Evolutionary conservation across 2,329 filamentous ascomycete genomes (phyloP).

Genomic region (Orbilia javanica): DNA sequence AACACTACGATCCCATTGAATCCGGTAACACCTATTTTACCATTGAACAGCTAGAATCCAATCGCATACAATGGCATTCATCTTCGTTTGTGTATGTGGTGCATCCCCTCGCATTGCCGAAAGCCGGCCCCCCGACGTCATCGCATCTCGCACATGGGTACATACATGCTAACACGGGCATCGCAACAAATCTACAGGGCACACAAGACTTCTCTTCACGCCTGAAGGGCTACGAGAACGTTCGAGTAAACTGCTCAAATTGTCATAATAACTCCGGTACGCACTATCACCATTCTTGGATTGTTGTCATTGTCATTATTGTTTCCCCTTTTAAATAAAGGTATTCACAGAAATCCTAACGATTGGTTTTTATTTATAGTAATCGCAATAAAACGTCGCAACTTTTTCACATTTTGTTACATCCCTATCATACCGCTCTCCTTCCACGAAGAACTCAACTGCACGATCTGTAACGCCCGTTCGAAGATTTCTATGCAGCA

Average conservation of each 20-base stretch:
- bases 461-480: constrained; percentile 57
- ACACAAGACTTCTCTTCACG: constrained; percentile 67
- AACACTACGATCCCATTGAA: not conserved
- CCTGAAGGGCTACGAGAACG: constrained; percentile 68
- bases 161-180: constrained; percentile 20
- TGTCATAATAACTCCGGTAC: constrained; percentile 67
- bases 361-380: constrained; percentile 29
- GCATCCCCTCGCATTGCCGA: not conserved
- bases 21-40: not conserved
- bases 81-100: constrained; percentile 57
- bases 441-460: constrained; percentile 55
- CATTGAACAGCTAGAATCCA: not conserved
- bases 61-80: constrained; percentile 49
- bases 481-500: constrained; percentile 53
- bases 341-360: not conserved
- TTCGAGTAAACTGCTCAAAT: constrained; percentile 70
- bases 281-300: not conserved
- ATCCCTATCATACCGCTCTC: constrained; percentile 59
- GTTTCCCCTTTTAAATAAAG: too few relatives aligned
- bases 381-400: constrained; percentile 59
- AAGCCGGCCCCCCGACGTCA: constrained; percentile 15
- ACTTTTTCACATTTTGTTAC: constrained; percentile 62
- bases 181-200: constrained; percentile 51
- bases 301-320: too few relatives aligned
- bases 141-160: too few relatives aligned